A percentile compares a stretch with the other conserved stretches of the same genome.
Evolutionary conservation across 2,329 filamentous ascomycete species (phyloP).

Genomic region (Microcyclospora pomicola): DNA sequence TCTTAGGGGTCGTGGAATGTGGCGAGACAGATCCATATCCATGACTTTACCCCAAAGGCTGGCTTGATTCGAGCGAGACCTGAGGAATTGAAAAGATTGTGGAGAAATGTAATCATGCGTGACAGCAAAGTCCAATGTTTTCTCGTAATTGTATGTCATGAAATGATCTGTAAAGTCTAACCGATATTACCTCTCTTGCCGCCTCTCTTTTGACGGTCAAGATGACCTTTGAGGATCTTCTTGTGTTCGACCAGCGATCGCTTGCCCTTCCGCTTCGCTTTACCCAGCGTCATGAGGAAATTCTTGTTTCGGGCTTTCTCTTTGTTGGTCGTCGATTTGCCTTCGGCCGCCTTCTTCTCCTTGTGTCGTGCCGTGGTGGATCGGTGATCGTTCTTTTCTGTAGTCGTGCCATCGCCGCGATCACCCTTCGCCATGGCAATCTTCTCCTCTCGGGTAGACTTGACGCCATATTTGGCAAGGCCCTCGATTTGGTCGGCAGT

Average conservation of each 20-base stretch:
- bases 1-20: too few species aligned
- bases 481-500: conserved; percentile 89
- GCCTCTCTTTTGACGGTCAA: conserved; percentile 70
- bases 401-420: conserved; percentile 44
- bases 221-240: conserved; percentile 66
- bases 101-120: too few species aligned
- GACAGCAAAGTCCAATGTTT: too few species aligned
- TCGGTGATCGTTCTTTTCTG: conserved; percentile 51
- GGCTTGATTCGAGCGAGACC: too few species aligned
- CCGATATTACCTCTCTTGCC: conserved; percentile 60
- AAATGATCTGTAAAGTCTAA: too few species aligned
- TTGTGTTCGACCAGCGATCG: conserved; percentile 76
- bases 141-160: too few species aligned
- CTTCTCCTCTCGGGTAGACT: conserved; percentile 79
- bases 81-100: too few species aligned
- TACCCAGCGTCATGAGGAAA: conserved; percentile 93
- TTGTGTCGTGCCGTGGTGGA: conserved; percentile 71
- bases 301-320: conserved; percentile 98
- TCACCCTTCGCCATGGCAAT: conserved; percentile 71
- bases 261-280: conserved; percentile 93
- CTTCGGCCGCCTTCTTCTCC: conserved; percentile 73
- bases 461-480: conserved; percentile 60
- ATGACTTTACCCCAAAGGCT: too few species aligned
- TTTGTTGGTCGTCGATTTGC: conserved; percentile 93
- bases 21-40: too few species aligned